Conservation (phyloP, 176 grass and related monocot genomes). For the Poa pratensis region DNA sequence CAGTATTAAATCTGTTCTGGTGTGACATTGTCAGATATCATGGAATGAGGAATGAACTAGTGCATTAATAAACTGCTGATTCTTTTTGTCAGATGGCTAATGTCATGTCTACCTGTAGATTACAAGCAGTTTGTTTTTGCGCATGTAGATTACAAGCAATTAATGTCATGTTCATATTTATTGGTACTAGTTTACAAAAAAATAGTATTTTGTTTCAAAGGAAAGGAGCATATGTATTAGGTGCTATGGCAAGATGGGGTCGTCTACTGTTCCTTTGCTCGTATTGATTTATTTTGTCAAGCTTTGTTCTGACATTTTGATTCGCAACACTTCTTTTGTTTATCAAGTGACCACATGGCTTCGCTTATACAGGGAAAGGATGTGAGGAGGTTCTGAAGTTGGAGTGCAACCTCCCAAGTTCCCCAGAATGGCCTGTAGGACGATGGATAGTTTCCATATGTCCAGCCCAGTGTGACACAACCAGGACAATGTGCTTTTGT, state of each 20-base stretch:
- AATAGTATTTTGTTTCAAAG: not conserved
- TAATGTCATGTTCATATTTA: slow-evolving; percentile 5
- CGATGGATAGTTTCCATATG: slow-evolving; percentile 86
- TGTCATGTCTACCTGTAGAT: not conserved
- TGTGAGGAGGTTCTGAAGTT: slow-evolving; percentile 66
- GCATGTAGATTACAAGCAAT: not conserved
- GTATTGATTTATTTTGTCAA: slow-evolving; percentile 18
- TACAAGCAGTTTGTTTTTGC: no score
- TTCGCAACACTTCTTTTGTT: slow-evolving; percentile 8
- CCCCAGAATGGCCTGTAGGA: slow-evolving; percentile 67
- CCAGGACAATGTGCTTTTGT: slow-evolving; percentile 96
- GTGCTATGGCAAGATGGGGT: not conserved
- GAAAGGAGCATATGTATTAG: not conserved
- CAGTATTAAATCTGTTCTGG: slow-evolving; percentile 28
- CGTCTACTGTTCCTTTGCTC: slow-evolving; percentile 5
- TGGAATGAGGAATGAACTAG: slow-evolving; percentile 18
- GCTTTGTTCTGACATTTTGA: slow-evolving; percentile 15
- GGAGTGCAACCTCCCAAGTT: slow-evolving; percentile 74
- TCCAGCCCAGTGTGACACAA: slow-evolving; percentile 81
- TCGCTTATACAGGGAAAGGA: slow-evolving; percentile 63
- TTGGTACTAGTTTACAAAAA: slow-evolving; percentile 8
- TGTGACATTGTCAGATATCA: slow-evolving; percentile 23
- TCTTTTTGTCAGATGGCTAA: not conserved
- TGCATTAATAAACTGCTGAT: not conserved
- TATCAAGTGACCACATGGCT: slow-evolving; percentile 23